A percentile compares a stretch with the other conserved stretches of the same genome.
Evolutionary conservation across 1,284 basidiomycete genomes (phyloP).

Genomic region (Hemileia vastatrix): DNA sequence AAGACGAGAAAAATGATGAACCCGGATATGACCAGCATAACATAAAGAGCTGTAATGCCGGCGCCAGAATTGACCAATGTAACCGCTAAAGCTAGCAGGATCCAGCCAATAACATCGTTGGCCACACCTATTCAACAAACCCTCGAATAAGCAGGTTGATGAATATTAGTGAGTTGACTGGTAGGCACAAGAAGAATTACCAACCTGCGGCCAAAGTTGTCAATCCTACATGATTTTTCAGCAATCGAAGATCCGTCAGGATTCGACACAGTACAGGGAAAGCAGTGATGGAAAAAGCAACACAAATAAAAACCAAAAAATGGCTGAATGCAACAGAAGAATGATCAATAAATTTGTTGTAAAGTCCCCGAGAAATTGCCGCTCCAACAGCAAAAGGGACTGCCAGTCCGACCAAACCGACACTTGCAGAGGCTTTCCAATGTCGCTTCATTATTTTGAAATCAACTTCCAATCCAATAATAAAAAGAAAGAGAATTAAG

Average conservation of each 20-base stretch:
- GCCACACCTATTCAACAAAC: conserved; percentile 55
- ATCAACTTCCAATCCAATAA: conserved; percentile 88
- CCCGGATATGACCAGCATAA: conserved; percentile 9
- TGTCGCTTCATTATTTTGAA: conserved; percentile 65
- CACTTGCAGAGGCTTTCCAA: conserved; percentile 40
- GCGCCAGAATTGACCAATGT: conserved; percentile 75
- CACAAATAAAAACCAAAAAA: conserved; percentile 88
- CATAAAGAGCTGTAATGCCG: conserved; percentile 51
- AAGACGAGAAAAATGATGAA: conserved; percentile 17
- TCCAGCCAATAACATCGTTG: conserved; percentile 66
- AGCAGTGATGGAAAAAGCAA: conserved; percentile 65
- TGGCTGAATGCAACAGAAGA: conserved; percentile 59
- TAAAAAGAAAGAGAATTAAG: conserved; percentile 52
- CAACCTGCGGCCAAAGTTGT: conserved; percentile 75
- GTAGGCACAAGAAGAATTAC: background rate
- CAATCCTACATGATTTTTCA: conserved; percentile 86
- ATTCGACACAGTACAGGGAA: conserved; percentile 76
- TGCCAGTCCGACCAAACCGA: conserved; percentile 57
- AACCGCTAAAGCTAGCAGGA: conserved; percentile 66
- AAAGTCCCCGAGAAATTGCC: conserved; percentile 68
- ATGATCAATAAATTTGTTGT: conserved; percentile 63
- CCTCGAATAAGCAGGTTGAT: background rate
- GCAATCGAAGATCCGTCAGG: conserved; percentile 59
- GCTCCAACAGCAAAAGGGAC: conserved; percentile 78
- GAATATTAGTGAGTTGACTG: background rate